phyloP scores from a whole-genome alignment of 805 yeast species.

The Teunomyces gatunensis region DNA sequence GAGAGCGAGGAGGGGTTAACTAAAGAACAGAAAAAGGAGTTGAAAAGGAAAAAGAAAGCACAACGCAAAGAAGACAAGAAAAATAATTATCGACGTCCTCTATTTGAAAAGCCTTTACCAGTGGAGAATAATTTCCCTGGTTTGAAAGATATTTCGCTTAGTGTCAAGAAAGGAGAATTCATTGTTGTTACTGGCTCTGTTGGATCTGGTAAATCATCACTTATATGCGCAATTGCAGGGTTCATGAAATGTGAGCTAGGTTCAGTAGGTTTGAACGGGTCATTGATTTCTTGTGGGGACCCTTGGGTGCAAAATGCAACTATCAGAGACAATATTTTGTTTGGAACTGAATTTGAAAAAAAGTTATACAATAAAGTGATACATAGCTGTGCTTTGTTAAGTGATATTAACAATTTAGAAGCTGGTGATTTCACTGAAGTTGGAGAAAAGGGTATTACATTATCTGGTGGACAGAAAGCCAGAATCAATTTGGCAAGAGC shows the following conservation, averaged over 20 bases:
- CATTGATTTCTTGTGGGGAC: conserved; percentile 28
- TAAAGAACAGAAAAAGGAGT: conserved; percentile 1
- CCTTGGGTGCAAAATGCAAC: conserved; percentile 40
- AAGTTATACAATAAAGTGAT: conserved; percentile 24
- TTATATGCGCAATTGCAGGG: conserved; percentile 36
- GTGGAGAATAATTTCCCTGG: background rate
- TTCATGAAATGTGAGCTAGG: conserved; percentile 29
- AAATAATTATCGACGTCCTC: background rate
- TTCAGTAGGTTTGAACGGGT: conserved; percentile 21
- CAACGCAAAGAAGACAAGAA: background rate
- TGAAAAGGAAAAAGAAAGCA: background rate
- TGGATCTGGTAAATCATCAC: conserved; percentile 38
- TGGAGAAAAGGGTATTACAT: conserved; percentile 38
- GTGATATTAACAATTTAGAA: background rate
- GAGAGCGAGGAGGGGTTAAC: background rate
- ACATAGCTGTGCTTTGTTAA: conserved; percentile 5
- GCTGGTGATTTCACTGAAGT: conserved; percentile 30
- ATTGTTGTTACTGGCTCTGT: conserved; percentile 36
- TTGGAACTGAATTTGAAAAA: conserved; percentile 24
- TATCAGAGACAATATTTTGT: conserved; percentile 30
- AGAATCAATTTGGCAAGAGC: conserved; percentile 36
- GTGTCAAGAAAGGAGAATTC: conserved; percentile 31
- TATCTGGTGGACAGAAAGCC: conserved; percentile 40
- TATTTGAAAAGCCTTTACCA: background rate
- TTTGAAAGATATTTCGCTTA: conserved; percentile 24